Conservation (phyloP, 2,329 filamentous ascomycete genomes). For the Xylariaceae sp. region DNA sequence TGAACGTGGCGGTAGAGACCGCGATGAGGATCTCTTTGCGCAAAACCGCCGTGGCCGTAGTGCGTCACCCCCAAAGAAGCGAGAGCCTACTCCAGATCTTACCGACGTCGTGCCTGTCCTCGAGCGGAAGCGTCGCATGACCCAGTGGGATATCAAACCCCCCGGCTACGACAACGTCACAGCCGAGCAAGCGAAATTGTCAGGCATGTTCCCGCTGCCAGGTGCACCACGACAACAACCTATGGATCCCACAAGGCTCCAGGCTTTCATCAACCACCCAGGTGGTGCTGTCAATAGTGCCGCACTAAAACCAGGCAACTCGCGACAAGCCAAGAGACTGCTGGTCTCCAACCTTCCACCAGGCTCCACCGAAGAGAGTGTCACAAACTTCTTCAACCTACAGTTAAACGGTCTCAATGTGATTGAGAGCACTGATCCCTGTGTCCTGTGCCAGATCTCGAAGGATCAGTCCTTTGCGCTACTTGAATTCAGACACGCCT, state of each 20-base stretch:
- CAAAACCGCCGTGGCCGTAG: slow-evolving; percentile 72
- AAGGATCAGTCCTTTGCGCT: slow-evolving; percentile 82
- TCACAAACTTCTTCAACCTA: slow-evolving; percentile 90
- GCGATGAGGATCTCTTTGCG: slow-evolving; percentile 58
- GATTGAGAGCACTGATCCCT: slow-evolving; percentile 82
- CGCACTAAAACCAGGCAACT: slow-evolving; percentile 90
- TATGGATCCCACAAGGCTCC: slow-evolving; percentile 92
- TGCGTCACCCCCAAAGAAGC: slow-evolving; percentile 82
- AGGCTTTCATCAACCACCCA: slow-evolving; percentile 94
- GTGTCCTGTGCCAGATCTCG: slow-evolving; percentile 81
- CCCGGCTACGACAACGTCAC: slow-evolving; percentile 98
- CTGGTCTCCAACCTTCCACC: slow-evolving; percentile 83
- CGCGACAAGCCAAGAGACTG: slow-evolving; percentile 91
- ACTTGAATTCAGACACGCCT: slow-evolving; percentile 85
- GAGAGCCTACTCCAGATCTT: slow-evolving; percentile 94
- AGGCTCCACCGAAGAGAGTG: slow-evolving; percentile 73
- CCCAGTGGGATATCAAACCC: slow-evolving; percentile 99
- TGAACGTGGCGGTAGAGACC: slow-evolving; percentile 50
- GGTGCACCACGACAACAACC: slow-evolving; percentile 93
- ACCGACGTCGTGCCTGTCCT: slow-evolving; percentile 83
- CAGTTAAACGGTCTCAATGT: slow-evolving; percentile 98
- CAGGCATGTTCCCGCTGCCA: slow-evolving; percentile 97
- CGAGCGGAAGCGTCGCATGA: slow-evolving; percentile 88
- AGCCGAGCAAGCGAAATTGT: slow-evolving; percentile 97
- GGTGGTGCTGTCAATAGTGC: slow-evolving; percentile 73